A percentile compares a stretch with the other conserved stretches of the same genome.
Conservation (phyloP, 805 yeast genomes). For the Candida ipomoeae region DNA sequence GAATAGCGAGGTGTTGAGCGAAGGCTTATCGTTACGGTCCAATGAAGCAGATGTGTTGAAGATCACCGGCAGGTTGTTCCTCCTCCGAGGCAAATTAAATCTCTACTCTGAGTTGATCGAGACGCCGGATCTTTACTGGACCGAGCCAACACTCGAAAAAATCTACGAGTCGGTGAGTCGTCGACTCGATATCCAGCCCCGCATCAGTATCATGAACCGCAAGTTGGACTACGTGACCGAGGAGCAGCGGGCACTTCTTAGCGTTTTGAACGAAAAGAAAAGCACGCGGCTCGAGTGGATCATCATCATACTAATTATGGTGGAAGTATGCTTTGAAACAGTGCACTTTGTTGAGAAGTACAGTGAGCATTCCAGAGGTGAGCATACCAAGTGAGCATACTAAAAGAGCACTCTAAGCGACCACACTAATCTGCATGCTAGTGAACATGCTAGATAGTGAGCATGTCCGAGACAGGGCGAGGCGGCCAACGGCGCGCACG, state of each 20-base stretch:
- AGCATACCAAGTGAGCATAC: not conserved
- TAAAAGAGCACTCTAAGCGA: too few relatives aligned
- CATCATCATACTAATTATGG: conserved; percentile 74
- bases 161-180: conserved; percentile 69
- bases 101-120: conserved; percentile 84
- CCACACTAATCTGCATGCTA: too few relatives aligned
- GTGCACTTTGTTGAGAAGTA: conserved; percentile 66
- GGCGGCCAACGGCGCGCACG: not conserved
- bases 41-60: conserved; percentile 59
- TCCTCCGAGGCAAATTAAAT: conserved; percentile 78
- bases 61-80: conserved; percentile 69
- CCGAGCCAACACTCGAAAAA: conserved; percentile 78
- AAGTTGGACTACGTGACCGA: conserved; percentile 90
- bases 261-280: conserved; percentile 71
- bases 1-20: conserved; percentile 62
- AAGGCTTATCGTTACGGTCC: conserved; percentile 45
- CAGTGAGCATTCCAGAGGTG: conserved; percentile 1
- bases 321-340: conserved; percentile 80
- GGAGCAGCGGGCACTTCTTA: conserved; percentile 72
- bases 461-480: not conserved
- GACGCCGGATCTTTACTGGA: conserved; percentile 92
- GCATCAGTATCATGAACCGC: conserved; percentile 75
- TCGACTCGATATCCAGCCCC: conserved; percentile 67
- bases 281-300: conserved; percentile 83
- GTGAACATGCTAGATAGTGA: too few relatives aligned